Evolutionary conservation across 306 rosid genomes (phyloP).

Genomic region (Gastrolobium bilobum): DNA sequence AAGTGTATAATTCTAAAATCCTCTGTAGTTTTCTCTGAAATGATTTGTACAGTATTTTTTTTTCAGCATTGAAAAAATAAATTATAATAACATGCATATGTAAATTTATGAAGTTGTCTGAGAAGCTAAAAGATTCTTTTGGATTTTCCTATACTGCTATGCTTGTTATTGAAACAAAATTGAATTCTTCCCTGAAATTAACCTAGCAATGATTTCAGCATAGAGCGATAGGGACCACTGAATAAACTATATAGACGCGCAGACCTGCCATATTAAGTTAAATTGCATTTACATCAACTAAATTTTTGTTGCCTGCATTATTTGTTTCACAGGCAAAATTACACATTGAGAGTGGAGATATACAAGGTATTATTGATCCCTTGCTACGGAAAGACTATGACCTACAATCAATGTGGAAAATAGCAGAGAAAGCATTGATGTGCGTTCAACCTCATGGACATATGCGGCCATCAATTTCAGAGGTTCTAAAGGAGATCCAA

Average conservation of each 20-base stretch:
- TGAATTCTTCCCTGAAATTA: background rate
- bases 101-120: background rate
- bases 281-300: constrained; percentile 1
- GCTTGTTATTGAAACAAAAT: background rate
- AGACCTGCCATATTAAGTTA: constrained; percentile 5
- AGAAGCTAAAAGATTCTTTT: background rate
- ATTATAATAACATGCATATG: background rate
- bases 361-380: constrained; percentile 94
- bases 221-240: background rate
- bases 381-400: constrained; percentile 68
- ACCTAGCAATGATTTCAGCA: constrained; percentile 4
- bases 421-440: constrained; percentile 98
- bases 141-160: background rate
- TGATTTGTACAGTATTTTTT: background rate
- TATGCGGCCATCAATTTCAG: constrained; percentile 92
- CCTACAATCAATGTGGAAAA: constrained; percentile 98
- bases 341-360: constrained; percentile 94
- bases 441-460: constrained; percentile 92
- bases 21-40: constrained; percentile 5
- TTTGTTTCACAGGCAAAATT: constrained; percentile 74
- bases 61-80: background rate
- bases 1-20: background rate
- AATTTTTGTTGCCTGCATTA: constrained; percentile 16
- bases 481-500: constrained; percentile 96
- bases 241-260: background rate